Conservation (phyloP, 805 yeast genomes). For the Isabelozyma rhagii region DNA sequence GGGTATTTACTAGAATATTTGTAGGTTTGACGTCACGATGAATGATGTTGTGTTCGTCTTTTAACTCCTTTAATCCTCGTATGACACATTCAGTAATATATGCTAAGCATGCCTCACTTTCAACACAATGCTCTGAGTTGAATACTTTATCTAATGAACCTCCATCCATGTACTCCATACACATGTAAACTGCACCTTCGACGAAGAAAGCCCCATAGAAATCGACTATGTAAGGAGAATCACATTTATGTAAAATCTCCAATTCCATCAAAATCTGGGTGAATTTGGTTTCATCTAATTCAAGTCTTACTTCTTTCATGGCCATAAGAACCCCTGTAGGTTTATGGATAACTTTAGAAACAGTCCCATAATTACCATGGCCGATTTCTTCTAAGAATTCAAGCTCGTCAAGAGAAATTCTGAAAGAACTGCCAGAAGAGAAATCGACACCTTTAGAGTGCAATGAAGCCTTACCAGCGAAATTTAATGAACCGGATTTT, state of each 20-base stretch:
- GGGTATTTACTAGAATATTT: conserved; percentile 75
- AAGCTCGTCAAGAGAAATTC: conserved; percentile 80
- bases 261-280: conserved; percentile 94
- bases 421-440: conserved; percentile 80
- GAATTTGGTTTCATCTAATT: conserved; percentile 89
- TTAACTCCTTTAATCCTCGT: conserved; percentile 75
- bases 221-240: conserved; percentile 87
- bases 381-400: conserved; percentile 87
- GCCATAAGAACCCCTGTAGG: conserved; percentile 95
- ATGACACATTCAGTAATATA: conserved; percentile 77
- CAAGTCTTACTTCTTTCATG: conserved; percentile 93
- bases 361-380: conserved; percentile 95
- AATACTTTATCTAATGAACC: conserved; percentile 89
- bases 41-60: conserved; percentile 87
- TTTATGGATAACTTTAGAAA: conserved; percentile 85
- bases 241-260: conserved; percentile 88
- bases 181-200: conserved; percentile 97
- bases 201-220: conserved; percentile 97
- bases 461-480: conserved; percentile 89
- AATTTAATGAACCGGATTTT: conserved; percentile 86
- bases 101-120: conserved; percentile 78
- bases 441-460: conserved; percentile 92
- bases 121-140: conserved; percentile 53
- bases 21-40: conserved; percentile 98
- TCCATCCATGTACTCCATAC: conserved; percentile 97